Percentiles rank a stretch among this genome's conserved stretches.
Evolutionary conservation across 2,329 filamentous ascomycete species (phyloP).

Genomic region (Lachnellula hyalina): DNA sequence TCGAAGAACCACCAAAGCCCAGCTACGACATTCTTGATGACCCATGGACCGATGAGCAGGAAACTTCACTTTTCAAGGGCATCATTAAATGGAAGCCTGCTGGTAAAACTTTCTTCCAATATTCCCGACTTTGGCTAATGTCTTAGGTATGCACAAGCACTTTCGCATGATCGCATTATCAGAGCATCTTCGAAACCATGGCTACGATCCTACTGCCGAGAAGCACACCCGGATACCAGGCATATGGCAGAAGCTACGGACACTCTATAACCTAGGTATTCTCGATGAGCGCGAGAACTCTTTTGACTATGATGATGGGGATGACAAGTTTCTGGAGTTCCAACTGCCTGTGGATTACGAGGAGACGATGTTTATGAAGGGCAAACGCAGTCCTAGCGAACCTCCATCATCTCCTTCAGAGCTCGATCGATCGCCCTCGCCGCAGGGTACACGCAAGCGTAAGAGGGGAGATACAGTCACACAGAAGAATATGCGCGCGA

Average conservation of each 20-base stretch:
- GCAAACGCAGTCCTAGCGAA: slow-evolving; percentile 26
- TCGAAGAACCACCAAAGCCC: slow-evolving; percentile 32
- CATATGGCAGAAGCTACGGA: slow-evolving; percentile 83
- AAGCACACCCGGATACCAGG: slow-evolving; percentile 82
- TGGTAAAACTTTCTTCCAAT: slow-evolving; percentile 45
- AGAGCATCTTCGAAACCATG: slow-evolving; percentile 73
- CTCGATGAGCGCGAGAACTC: slow-evolving; percentile 78
- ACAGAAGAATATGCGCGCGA: slow-evolving; percentile 32
- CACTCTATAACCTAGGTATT: slow-evolving; percentile 77
- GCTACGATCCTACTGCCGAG: slow-evolving; percentile 63
- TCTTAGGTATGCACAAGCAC: slow-evolving; percentile 80
- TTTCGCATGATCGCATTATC: slow-evolving; percentile 87
- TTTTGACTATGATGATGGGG: slow-evolving; percentile 41
- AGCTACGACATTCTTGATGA: slow-evolving; percentile 53
- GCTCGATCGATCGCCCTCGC: slow-evolving; percentile 21
- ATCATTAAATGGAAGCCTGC: slow-evolving; percentile 97
- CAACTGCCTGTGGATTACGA: slow-evolving; percentile 47
- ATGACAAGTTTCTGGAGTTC: slow-evolving; percentile 62
- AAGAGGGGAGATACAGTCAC: slow-evolving; percentile 32
- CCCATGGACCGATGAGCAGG: slow-evolving; percentile 92
- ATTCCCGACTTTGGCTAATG: slow-evolving; percentile 11
- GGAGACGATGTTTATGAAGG: slow-evolving; percentile 27
- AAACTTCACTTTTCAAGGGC: slow-evolving; percentile 85
- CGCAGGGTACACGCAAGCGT: slow-evolving; percentile 23
- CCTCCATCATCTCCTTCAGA: slow-evolving; percentile 32